phyloP scores from a whole-genome alignment of 2,329 filamentous ascomycete genomes.

The Colletotrichum eremochloae region DNA sequence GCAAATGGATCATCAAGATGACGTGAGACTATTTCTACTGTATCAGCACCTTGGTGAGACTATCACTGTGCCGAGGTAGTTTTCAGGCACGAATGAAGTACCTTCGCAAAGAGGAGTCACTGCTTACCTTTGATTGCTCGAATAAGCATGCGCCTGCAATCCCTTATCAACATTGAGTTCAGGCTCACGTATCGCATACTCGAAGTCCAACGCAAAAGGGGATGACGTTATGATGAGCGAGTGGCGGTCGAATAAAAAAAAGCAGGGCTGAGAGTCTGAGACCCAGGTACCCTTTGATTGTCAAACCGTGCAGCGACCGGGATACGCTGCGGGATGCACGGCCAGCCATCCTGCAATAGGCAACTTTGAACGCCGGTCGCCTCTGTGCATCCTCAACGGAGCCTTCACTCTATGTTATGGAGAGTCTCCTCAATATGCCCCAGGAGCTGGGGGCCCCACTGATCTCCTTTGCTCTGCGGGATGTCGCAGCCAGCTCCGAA shows the following conservation, averaged over 20 bases:
- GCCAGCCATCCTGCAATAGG: conserved; percentile 21
- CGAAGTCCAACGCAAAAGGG: background rate
- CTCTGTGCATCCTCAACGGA: background rate
- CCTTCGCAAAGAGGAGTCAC: background rate
- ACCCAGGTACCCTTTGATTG: conserved; percentile 6
- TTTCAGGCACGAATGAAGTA: background rate
- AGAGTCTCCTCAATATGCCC: conserved; percentile 11
- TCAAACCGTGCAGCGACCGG: conserved; percentile 16
- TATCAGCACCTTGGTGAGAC: too few species aligned
- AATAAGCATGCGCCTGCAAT: background rate
- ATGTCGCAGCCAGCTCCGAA: conserved; percentile 19
- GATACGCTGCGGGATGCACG: conserved; percentile 5
- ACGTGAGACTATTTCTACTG: too few species aligned
- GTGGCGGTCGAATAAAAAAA: conserved; percentile 22
- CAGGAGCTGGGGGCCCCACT: conserved; percentile 29
- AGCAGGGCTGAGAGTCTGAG: conserved; percentile 21
- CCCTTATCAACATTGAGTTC: conserved; percentile 2
- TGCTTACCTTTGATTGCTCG: background rate
- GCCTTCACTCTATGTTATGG: conserved; percentile 17
- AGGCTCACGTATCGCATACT: conserved; percentile 14
- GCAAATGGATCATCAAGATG: background rate
- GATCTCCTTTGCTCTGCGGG: conserved; percentile 33
- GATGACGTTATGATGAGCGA: conserved; percentile 37
- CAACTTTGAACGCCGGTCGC: conserved; percentile 17
- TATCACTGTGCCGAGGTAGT: too few species aligned